Evolutionary conservation across 1,284 basidiomycete genomes (phyloP).

Genomic region (Vanrija sp.): DNA sequence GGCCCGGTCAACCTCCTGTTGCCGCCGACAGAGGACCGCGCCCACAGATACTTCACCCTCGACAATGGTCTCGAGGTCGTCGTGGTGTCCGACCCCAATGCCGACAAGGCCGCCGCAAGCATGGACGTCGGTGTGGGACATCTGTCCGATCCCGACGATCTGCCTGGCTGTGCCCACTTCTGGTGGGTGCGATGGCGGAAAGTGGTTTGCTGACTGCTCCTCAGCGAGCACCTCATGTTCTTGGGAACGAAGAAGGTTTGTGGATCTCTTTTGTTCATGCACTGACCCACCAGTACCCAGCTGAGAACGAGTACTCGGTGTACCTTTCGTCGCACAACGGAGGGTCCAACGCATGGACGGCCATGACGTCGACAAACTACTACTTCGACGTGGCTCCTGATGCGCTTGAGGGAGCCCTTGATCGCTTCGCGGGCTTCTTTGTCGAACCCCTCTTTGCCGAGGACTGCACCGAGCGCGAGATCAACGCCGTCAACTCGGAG

Average conservation of each 20-base stretch:
- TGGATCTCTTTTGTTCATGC: background rate
- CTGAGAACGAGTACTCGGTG: conserved; percentile 89
- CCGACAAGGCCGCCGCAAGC: conserved; percentile 93
- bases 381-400: conserved; percentile 82
- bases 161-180: conserved; percentile 49
- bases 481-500: conserved; percentile 96
- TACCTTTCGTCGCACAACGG: conserved; percentile 90
- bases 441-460: conserved; percentile 81
- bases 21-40: conserved; percentile 66
- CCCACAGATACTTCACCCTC: conserved; percentile 74
- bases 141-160: conserved; percentile 80
- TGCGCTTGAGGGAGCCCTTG: conserved; percentile 77
- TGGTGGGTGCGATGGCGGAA: conserved; percentile 27
- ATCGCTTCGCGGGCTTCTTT: conserved; percentile 93
- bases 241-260: conserved; percentile 57
- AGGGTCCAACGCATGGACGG: conserved; percentile 88
- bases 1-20: conserved; percentile 56
- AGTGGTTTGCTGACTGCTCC: conserved; percentile 53
- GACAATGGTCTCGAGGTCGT: conserved; percentile 84
- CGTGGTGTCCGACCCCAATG: conserved; percentile 77
- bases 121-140: conserved; percentile 95
- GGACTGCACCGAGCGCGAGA: conserved; percentile 87
- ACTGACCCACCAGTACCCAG: conserved; percentile 65
- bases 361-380: conserved; percentile 82
- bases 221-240: conserved; percentile 90